These are phyloP conservation scores for Codiaeum variegatum DNA, from an alignment of 441 rosid species.

Conservation along the genomic window DNA sequence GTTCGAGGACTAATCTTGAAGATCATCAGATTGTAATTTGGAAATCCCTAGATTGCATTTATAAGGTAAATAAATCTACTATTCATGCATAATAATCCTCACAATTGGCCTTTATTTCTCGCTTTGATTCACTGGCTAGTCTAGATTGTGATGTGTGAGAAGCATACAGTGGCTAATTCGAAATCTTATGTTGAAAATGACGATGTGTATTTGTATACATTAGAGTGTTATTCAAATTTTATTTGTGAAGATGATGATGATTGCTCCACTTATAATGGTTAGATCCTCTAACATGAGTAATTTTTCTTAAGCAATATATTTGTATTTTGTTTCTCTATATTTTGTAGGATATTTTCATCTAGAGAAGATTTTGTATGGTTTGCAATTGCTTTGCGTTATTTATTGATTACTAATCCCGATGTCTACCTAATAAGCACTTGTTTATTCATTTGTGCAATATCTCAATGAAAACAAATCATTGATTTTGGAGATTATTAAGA, in stretches of 20 bases:
- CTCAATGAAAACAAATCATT: constrained; percentile 97
- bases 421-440: not conserved
- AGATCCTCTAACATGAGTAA: too few species aligned
- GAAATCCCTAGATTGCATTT: too few species aligned
- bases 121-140: constrained; percentile 74
- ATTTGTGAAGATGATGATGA: constrained; percentile 59
- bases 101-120: constrained; percentile 77
- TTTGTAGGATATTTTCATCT: not conserved
- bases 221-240: constrained; percentile 52
- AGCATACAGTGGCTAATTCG: constrained; percentile 32
- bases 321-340: not conserved
- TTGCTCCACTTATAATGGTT: too few species aligned
- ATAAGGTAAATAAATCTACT: too few species aligned
- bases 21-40: too few species aligned
- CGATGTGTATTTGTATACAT: constrained; percentile 37
- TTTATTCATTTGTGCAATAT: constrained; percentile 53
- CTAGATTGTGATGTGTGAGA: constrained; percentile 44
- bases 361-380: not conserved
- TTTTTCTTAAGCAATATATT: not conserved
- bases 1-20: too few species aligned
- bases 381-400: not conserved
- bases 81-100: too few species aligned
- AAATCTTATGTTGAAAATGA: constrained; percentile 35
- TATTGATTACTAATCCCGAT: not conserved
- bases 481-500: constrained; percentile 97